phyloP scores from a whole-genome alignment of 225 moss, liverwort and hornwort genomes.

The Straminergon stramineum region DNA sequence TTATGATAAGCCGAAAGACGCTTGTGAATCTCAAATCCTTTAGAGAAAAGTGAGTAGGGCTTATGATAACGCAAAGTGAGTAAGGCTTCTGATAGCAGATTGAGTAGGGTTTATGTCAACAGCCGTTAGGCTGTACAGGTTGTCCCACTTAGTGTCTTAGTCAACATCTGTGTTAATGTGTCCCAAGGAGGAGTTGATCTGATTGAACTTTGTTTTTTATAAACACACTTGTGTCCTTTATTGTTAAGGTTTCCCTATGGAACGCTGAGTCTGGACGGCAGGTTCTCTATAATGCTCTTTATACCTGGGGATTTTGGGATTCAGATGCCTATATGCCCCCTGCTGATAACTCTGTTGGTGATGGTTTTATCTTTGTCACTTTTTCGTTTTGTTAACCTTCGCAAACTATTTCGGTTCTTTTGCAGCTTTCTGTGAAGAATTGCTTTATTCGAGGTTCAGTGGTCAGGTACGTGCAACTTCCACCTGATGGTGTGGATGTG shows the following conservation, averaged over 20 bases:
- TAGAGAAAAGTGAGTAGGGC: background rate
- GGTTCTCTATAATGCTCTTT: background rate
- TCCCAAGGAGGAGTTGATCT: background rate
- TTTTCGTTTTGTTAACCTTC: background rate
- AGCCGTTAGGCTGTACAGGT: background rate
- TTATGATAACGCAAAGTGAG: background rate
- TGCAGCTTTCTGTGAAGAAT: slow-evolving; percentile 96
- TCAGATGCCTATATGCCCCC: background rate
- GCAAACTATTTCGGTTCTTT: background rate
- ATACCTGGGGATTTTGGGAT: background rate
- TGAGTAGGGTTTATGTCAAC: background rate
- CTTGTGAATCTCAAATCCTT: background rate
- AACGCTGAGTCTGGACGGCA: background rate
- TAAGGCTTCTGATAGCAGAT: background rate
- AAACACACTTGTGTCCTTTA: background rate
- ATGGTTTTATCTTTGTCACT: background rate
- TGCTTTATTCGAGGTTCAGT: slow-evolving; percentile 98
- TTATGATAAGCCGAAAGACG: background rate
- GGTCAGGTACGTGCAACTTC: slow-evolving; percentile 97
- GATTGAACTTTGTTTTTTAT: background rate
- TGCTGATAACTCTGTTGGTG: background rate
- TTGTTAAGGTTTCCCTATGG: background rate
- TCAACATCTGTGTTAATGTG: background rate
- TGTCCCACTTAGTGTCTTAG: no score
- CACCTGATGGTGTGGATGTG: slow-evolving; percentile 94